Conservation (phyloP, 805 yeast genomes). For the Saturnispora gosingensis region DNA sequence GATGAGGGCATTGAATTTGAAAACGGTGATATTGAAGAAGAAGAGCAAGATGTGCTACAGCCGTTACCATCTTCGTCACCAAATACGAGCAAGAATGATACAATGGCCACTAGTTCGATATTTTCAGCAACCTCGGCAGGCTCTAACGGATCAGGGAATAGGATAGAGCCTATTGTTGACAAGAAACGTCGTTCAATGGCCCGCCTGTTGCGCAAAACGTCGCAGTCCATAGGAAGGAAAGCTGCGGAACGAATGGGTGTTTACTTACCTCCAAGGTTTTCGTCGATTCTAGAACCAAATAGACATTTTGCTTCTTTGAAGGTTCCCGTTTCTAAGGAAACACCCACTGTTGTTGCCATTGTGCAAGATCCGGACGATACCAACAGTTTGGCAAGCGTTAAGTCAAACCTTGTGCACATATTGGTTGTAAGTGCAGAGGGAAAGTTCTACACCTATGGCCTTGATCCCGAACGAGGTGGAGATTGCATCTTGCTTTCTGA, state of each 20-base stretch:
- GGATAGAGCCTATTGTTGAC: slow-evolving; percentile 60
- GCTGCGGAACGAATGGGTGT: slow-evolving; percentile 88
- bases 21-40: slow-evolving; percentile 3
- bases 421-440: slow-evolving; percentile 86
- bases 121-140: slow-evolving; percentile 23
- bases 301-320: slow-evolving; percentile 82
- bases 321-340: slow-evolving; percentile 35
- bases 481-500: slow-evolving; percentile 80
- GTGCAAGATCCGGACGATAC: slow-evolving; percentile 12
- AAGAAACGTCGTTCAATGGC: slow-evolving; percentile 65
- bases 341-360: slow-evolving; percentile 42
- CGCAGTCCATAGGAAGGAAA: slow-evolving; percentile 65
- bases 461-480: slow-evolving; percentile 87
- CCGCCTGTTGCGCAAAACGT: slow-evolving; percentile 64
- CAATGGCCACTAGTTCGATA: slow-evolving; percentile 10
- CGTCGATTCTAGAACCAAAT: slow-evolving; percentile 82
- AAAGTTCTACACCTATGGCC: slow-evolving; percentile 69
- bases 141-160: slow-evolving; percentile 19
- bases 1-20: slow-evolving; percentile 20
- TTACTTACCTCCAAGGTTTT: slow-evolving; percentile 74
- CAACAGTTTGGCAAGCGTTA: slow-evolving; percentile 11
- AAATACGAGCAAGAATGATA: background rate
- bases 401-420: slow-evolving; percentile 36
- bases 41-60: background rate
- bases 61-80: slow-evolving; percentile 1